Conservation (phyloP, 2,329 filamentous ascomycete species). For the Neurospora sp. region DNA sequence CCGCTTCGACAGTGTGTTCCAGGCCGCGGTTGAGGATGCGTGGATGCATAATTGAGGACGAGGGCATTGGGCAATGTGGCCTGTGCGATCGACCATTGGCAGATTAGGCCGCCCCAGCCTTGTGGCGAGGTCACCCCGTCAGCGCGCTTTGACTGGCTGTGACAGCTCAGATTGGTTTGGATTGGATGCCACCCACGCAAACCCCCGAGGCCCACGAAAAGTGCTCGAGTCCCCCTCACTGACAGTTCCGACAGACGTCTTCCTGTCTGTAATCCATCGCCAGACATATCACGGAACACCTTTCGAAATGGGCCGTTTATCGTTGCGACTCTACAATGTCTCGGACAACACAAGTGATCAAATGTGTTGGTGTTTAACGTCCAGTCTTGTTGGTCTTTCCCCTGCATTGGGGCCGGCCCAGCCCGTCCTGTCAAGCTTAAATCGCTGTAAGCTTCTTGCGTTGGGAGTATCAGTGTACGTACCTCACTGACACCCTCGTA, state of each 20-base stretch:
- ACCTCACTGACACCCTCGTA: neutral
- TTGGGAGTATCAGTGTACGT: neutral
- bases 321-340: neutral
- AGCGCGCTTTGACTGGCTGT: constrained; percentile 14
- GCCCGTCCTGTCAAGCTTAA: neutral
- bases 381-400: neutral
- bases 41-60: constrained; percentile 16
- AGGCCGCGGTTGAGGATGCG: constrained; percentile 15
- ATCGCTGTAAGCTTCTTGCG: neutral
- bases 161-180: neutral
- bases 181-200: neutral
- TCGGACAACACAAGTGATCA: constrained; percentile 4
- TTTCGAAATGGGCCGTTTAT: neutral
- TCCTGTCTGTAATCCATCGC: neutral
- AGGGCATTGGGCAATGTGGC: constrained; percentile 11
- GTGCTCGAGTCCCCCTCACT: neutral
- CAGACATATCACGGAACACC: neutral
- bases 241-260: neutral
- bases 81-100: constrained; percentile 13
- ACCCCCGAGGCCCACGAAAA: neutral
- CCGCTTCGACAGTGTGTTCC: constrained; percentile 5
- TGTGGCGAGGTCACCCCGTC: constrained; percentile 13
- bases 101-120: constrained; percentile 14
- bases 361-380: neutral
- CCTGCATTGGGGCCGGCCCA: neutral